phyloP scores from a whole-genome alignment of 2,329 filamentous ascomycete species.

The Calonectria pteridis region DNA sequence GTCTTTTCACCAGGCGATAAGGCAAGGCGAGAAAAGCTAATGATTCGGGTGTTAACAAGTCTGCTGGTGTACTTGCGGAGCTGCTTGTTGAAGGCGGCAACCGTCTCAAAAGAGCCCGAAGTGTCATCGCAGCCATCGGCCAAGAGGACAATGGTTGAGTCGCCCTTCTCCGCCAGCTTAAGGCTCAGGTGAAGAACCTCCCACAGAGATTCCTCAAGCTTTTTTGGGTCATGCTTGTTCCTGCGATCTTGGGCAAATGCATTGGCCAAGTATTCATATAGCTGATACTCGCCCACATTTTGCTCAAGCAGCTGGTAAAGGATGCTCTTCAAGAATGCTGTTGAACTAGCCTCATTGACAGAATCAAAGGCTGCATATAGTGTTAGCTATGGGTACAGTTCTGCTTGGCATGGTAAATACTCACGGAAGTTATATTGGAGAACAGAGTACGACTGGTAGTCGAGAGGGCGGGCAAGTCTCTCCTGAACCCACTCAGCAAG shows the following conservation, averaged over 20 bases:
- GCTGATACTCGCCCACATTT: conserved; percentile 52
- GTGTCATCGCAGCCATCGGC: conserved; percentile 55
- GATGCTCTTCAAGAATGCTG: conserved; percentile 52
- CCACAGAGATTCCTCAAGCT: conserved; percentile 51
- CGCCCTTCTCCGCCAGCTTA: conserved; percentile 44
- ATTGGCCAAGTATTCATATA: conserved; percentile 49
- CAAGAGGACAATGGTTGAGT: conserved; percentile 49
- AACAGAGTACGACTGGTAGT: conserved; percentile 50
- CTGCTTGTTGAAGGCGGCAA: conserved; percentile 46
- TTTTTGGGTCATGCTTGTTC: conserved; percentile 34
- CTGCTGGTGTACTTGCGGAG: conserved; percentile 47
- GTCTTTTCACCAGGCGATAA: conserved; percentile 47
- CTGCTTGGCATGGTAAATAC: conserved; percentile 16
- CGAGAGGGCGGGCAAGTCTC: conserved; percentile 52
- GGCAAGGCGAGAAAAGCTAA: conserved; percentile 52
- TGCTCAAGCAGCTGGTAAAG: conserved; percentile 54
- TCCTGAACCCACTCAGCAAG: conserved; percentile 57
- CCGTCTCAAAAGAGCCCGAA: conserved; percentile 39
- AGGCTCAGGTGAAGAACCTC: conserved; percentile 49
- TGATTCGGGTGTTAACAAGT: conserved; percentile 45
- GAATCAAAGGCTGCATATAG: conserved; percentile 44
- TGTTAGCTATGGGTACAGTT: background rate
- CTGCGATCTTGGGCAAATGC: conserved; percentile 44
- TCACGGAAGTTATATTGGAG: conserved; percentile 54
- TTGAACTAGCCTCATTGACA: conserved; percentile 44